Percentiles rank a stretch among this genome's conserved stretches.
Conservation (phyloP, 345 rosid genomes). For the Sonneratia alba region DNA sequence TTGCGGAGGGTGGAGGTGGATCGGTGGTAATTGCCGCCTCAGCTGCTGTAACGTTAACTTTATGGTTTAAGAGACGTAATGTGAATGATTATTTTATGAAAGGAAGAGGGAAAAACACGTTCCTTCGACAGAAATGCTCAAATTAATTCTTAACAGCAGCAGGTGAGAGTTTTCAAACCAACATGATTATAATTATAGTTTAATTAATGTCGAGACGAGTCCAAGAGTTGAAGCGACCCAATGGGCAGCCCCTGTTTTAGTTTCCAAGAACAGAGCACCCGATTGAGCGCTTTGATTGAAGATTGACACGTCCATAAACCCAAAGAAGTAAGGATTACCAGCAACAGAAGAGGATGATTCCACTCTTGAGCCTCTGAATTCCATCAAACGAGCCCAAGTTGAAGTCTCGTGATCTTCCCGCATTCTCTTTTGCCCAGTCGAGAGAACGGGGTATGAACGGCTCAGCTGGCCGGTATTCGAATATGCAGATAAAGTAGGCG, state of each 20-base stretch:
- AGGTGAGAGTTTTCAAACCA: no score
- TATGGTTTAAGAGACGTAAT: not conserved
- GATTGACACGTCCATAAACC: not conserved
- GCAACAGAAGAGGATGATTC: not conserved
- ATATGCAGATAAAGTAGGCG: not conserved
- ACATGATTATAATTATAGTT: no score
- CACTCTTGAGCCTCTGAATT: not conserved
- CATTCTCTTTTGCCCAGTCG: not conserved
- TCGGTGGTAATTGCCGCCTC: not conserved
- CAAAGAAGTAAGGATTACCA: not conserved
- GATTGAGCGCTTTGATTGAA: not conserved
- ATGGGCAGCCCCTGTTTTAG: not conserved
- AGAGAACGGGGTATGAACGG: not conserved
- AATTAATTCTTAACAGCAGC: no score
- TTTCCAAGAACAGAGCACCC: not conserved
- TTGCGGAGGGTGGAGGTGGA: not conserved
- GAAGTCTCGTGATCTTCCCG: conserved; percentile 1
- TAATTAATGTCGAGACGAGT: not conserved
- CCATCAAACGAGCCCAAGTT: not conserved
- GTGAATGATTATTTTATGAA: no score
- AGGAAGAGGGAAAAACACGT: no score
- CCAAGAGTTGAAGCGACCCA: not conserved
- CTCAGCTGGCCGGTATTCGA: not conserved
- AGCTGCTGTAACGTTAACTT: not conserved
- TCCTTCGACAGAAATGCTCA: no score